phyloP scores from a whole-genome alignment of 1,139 yeast genomes.

The Lodderomyces pseudojiufengensis region DNA sequence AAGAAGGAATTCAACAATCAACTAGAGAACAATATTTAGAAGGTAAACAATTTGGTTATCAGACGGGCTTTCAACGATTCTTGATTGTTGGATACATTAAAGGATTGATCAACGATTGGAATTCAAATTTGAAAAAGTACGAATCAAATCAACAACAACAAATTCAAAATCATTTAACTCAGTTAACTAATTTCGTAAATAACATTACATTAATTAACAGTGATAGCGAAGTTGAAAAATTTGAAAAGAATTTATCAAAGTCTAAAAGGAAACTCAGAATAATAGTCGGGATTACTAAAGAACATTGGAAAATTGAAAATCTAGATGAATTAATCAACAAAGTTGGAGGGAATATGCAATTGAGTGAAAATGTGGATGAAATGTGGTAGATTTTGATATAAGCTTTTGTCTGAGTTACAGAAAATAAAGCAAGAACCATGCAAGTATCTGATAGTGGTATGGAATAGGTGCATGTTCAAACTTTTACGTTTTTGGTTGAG shows the following conservation, averaged over 20 bases:
- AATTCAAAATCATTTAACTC: slow-evolving; percentile 1
- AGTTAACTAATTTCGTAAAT: slow-evolving; percentile 4
- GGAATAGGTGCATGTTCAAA: too few species aligned
- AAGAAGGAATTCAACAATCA: slow-evolving; percentile 50
- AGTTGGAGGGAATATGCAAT: slow-evolving; percentile 39
- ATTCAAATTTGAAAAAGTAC: slow-evolving; percentile 17
- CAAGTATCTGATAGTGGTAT: too few species aligned
- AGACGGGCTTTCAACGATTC: slow-evolving; percentile 73
- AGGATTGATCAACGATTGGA: slow-evolving; percentile 49
- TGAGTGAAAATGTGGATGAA: slow-evolving; percentile 39
- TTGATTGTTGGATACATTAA: slow-evolving; percentile 59
- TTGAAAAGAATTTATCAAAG: slow-evolving; percentile 42
- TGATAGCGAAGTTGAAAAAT: slow-evolving; percentile 45
- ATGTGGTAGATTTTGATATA: slow-evolving; percentile 34
- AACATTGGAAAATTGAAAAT: slow-evolving; percentile 28
- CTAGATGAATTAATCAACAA: slow-evolving; percentile 33
- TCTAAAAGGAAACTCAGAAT: slow-evolving; percentile 54
- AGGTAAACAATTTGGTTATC: slow-evolving; percentile 76
- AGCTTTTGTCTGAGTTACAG: background rate
- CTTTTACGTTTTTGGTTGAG: too few species aligned
- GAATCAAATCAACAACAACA: slow-evolving; percentile 6
- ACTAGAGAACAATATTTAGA: slow-evolving; percentile 47
- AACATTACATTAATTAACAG: slow-evolving; percentile 35
- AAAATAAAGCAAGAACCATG: background rate
- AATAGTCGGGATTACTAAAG: slow-evolving; percentile 35